Evolutionary conservation across 352 stramenopile genomes (phyloP), one percentile per base, ranked within the genome.

Genomic region (Globisporangium irregulare): DNA sequence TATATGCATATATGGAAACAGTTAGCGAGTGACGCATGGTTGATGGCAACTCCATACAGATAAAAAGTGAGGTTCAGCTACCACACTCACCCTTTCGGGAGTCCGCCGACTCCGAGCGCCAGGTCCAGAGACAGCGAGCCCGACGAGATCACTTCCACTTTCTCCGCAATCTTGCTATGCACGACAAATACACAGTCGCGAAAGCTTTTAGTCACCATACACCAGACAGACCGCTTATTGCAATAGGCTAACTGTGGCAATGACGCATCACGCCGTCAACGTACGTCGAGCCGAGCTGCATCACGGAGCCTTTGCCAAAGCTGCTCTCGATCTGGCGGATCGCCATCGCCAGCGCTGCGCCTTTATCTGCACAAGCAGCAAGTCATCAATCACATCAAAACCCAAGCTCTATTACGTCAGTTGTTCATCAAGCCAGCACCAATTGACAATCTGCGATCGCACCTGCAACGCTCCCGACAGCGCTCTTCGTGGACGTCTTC

Each of bases 291-390:
- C 97, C 97, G 25, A 99, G 78, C 66, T 98, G 96, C 78, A 99
- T 98, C 57, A 99, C 96, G 0, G 92, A 90, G n/a, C 97, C 97
- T 59, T 98, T 95, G 61, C 97, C 97, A 73, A 99, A 99, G 74
- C 82, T 94, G 65, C 93, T 94, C 82, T 99, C 97, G 73, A 99
- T 98, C 77, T 98, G 89, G 46, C 90, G 87, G 53, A 99, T 91
- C 1, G 97, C 97, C 77, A 97, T 98, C 29, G 97, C 87, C 57
- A 99, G 76, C n/a, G 95, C 95, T 36, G 80, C 79, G 60, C 82
- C 88, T 54, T 89, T 89, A 65, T 95, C 87, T 93, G 58, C 38
- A 22, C 4, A 29, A 20, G 14, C 15, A 46, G 12, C 24, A 18
- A 29, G 3, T 43, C 60, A 12, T 5, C 38, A 27, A 9, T 14